These are phyloP conservation scores for Sphaerulina populicola DNA, from an alignment of 2,329 filamentous ascomycete species.

Conservation along the genomic window DNA sequence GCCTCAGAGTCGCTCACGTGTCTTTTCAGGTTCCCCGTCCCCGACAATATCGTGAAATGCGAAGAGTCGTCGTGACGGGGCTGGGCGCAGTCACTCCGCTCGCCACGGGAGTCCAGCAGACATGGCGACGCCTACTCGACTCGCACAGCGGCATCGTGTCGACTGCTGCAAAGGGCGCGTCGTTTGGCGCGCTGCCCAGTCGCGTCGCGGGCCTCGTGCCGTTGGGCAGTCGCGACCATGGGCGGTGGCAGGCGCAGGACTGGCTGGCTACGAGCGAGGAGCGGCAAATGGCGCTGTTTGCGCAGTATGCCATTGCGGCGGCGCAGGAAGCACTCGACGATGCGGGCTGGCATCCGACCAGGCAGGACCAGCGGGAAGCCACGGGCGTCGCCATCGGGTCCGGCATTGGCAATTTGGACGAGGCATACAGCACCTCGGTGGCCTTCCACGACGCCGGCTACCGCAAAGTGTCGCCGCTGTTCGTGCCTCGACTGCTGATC, in stretches of 20 bases:
- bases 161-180: constrained; percentile 52
- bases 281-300: constrained; percentile 80
- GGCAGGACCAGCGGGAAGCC: constrained; percentile 56
- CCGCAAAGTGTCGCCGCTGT: constrained; percentile 83
- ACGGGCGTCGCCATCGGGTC: constrained; percentile 91
- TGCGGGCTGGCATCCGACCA: constrained; percentile 62
- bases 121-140: constrained; percentile 73
- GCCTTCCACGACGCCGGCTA: constrained; percentile 72
- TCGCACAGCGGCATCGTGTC: constrained; percentile 74
- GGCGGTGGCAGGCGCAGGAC: constrained; percentile 42
- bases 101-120: constrained; percentile 48
- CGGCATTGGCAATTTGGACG: constrained; percentile 88
- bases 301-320: constrained; percentile 84
- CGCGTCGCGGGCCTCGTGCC: constrained; percentile 80
- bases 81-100: constrained; percentile 42
- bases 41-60: constrained; percentile 38
- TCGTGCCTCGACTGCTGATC: constrained; percentile 86
- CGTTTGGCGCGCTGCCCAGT: constrained; percentile 68
- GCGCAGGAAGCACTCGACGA: constrained; percentile 78
- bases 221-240: constrained; percentile 38
- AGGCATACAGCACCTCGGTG: constrained; percentile 76
- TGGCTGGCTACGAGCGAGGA: constrained; percentile 47
- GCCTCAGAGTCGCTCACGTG: no score
- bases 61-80: constrained; percentile 45
- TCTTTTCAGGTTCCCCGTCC: background rate